These are phyloP conservation scores for Kodamaea jinghongensis DNA, from an alignment of 805 yeast genomes.

Conservation along the genomic window DNA sequence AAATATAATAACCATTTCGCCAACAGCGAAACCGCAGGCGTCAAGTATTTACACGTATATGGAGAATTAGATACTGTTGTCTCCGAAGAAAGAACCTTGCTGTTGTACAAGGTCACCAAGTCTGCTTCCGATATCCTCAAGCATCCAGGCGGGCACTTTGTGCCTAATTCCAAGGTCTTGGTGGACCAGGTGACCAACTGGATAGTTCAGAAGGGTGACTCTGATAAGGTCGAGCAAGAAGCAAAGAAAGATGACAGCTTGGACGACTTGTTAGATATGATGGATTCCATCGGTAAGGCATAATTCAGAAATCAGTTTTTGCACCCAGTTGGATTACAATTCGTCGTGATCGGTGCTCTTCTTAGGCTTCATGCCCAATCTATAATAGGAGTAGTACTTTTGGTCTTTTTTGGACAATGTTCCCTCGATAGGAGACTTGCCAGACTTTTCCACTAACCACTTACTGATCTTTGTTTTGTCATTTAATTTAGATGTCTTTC, in stretches of 20 bases:
- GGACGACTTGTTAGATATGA: slow-evolving; percentile 36
- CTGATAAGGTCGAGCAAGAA: slow-evolving; percentile 9
- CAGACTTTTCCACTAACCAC: slow-evolving; percentile 30
- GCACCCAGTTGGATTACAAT: slow-evolving; percentile 14
- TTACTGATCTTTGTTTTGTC: slow-evolving; percentile 29
- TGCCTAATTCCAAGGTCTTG: slow-evolving; percentile 73
- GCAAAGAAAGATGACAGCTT: slow-evolving; percentile 20
- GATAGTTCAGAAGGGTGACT: slow-evolving; percentile 21
- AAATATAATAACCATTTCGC: slow-evolving; percentile 24
- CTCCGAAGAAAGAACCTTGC: slow-evolving; percentile 63
- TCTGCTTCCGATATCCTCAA: slow-evolving; percentile 57
- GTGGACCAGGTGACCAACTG: slow-evolving; percentile 41
- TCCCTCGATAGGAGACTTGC: slow-evolving; percentile 35
- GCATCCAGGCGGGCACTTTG: slow-evolving; percentile 97
- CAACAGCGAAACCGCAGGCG: slow-evolving; percentile 18
- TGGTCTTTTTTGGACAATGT: slow-evolving; percentile 33
- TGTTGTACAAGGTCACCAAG: slow-evolving; percentile 42
- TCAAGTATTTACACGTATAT: slow-evolving; percentile 61
- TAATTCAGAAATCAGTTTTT: neutral
- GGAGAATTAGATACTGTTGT: slow-evolving; percentile 91
- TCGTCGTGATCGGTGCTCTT: slow-evolving; percentile 24
- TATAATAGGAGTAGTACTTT: slow-evolving; percentile 26
- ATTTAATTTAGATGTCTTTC: slow-evolving; percentile 22
- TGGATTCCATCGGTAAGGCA: slow-evolving; percentile 30
- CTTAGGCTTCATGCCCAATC: slow-evolving; percentile 26